Evolutionary conservation across 73 alveolate genomes (phyloP), one percentile per base, ranked within the genome.

Genomic region (Tetrahymena elliotti): DNA sequence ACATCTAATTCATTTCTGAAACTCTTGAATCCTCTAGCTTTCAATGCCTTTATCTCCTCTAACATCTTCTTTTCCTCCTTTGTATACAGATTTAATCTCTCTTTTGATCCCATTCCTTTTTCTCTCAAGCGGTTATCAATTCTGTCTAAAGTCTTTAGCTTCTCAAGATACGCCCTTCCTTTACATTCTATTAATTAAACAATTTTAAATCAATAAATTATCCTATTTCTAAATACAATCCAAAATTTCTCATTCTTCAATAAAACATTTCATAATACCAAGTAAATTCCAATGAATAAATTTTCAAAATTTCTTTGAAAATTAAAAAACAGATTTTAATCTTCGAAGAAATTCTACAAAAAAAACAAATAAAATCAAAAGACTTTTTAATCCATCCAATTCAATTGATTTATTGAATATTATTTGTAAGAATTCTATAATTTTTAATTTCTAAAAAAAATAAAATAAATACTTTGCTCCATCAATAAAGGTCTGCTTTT

Each of bases 401-500:
- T n/a, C n/a, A n/a, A n/a, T n/a, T n/a, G n/a, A n/a, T n/a, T n/a
- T n/a, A n/a, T n/a, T n/a, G n/a, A n/a, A n/a, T n/a, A n/a, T n/a
- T n/a, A n/a, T n/a, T n/a, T n/a, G n/a, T n/a, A n/a, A n/a, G n/a
- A n/a, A n/a, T n/a, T n/a, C n/a, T n/a, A n/a, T n/a, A n/a, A 6
- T 6, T 27, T 27, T 24, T 68, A 68, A 6, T n/a, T 68, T 31
- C n/a, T 68, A 31, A 68, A 6, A 68, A 18, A 27, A 8, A 4
- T n/a, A 18, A 4, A 27, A 95, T 27, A 84, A 84, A 68, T 94
- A 94, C 96, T 93, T 94, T 94, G 68, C 93, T 98, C 99, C 95
- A 98, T 95, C 94, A 98, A 88, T n/a, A 97, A 96, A 9, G 99
- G 99, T 40, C 97, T 84, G 93, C 97, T 97, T 47, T 94, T 94